These are phyloP conservation scores for Candida easanensis DNA, from an alignment of 805 yeast species.

Conservation along the genomic window DNA sequence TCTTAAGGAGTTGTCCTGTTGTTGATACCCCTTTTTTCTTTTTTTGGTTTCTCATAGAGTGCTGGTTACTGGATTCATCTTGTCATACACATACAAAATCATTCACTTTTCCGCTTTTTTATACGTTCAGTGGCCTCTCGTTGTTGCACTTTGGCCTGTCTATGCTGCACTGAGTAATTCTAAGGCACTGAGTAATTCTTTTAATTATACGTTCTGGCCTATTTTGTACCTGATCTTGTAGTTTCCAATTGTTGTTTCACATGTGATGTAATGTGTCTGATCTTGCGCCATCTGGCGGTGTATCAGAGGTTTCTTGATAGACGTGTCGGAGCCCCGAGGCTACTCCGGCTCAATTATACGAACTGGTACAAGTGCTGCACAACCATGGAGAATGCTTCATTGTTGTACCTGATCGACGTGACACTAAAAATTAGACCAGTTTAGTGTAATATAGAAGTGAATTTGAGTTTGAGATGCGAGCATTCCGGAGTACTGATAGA, in stretches of 20 bases:
- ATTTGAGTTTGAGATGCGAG: too few species aligned
- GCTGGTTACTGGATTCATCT: slow-evolving; percentile 14
- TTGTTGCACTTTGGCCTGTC: slow-evolving; percentile 3
- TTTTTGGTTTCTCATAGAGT: slow-evolving; percentile 14
- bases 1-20: slow-evolving; percentile 1
- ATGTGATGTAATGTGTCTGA: too few species aligned
- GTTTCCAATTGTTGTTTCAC: neutral
- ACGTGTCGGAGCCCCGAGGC: too few species aligned
- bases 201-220: slow-evolving; percentile 9
- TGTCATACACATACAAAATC: slow-evolving; percentile 3
- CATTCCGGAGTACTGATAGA: too few species aligned
- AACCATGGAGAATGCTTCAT: too few species aligned
- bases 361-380: too few species aligned
- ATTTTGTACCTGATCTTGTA: neutral
- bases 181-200: slow-evolving; percentile 7
- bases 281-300: too few species aligned
- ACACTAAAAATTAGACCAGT: too few species aligned
- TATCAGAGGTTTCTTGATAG: too few species aligned
- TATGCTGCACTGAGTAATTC: slow-evolving; percentile 6
- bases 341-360: too few species aligned
- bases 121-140: slow-evolving; percentile 3
- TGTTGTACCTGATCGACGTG: too few species aligned
- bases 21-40: slow-evolving; percentile 14
- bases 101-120: slow-evolving; percentile 9
- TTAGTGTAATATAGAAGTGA: too few species aligned